Base-by-base conservation (phyloP, 2,329 filamentous ascomycete genomes). In the Exophiala oligosperma region DNA sequence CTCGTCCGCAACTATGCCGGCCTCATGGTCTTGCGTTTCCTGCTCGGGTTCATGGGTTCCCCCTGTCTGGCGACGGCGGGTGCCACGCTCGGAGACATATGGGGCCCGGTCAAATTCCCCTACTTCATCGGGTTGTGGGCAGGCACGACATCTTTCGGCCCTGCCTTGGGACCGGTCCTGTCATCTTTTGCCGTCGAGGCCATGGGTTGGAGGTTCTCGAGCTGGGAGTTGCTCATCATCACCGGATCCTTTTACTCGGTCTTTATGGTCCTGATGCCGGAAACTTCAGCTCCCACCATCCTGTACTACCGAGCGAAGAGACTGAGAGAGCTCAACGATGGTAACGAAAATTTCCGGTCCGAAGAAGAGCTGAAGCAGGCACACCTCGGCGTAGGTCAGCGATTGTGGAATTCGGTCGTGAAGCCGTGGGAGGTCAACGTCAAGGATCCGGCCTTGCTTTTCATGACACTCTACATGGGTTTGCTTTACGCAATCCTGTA, bases 331-430 rank as follows among this genome's bases (percentile, higher is more conserved):
- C 41, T 56, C 21, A 60, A 53, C 21, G 57, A 53, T 4, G 83
- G 83, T 12, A 78, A 81, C 64, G 61, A 70, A 2, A 69, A 71
- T 12, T 81, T 88, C 70, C 79, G 81, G 71, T 80, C 84, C 0
- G 82, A 87, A 68, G 81, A 79, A 52, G 86, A 90, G 70, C 83
- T 89, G 57, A 81, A 86, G 66, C 81, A 84, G 70, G 74, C 72
- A n/a, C 76, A 79, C 61, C 74, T 84, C 65, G 80, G 74, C 47
- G 70, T 78, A 2, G 28, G 24, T 40, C 23, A 75, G 12, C 72
- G 85, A 21, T 69, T 81, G 24, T 59, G 79, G 46, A 80, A 86
- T 43, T 81, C 84, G 0, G 74, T 89, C 17, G 79, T 86, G 71
- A 84, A 84, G 71, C 85, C 4, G 2, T 51, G 51, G 37, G 77